Percentiles rank a stretch among this genome's conserved stretches.
These are phyloP conservation scores for Suillus lakei DNA, from an alignment of 768 basidiomycete genomes.

Conservation along the genomic window DNA sequence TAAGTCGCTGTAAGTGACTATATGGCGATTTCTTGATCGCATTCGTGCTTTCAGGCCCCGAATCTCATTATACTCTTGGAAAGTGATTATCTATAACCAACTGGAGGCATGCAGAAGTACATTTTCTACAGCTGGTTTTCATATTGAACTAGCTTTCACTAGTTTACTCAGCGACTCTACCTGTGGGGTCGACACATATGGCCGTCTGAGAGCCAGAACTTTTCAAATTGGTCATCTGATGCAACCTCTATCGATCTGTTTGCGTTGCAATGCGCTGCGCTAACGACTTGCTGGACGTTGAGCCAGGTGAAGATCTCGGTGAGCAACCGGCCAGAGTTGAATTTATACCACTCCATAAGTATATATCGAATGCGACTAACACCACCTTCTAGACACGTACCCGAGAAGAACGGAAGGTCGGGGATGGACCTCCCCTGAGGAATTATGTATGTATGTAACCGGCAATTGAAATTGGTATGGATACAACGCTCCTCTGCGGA, in stretches of 20 bases:
- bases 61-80: neutral
- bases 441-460: no score
- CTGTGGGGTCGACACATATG: neutral
- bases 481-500: no score
- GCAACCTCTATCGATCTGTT: neutral
- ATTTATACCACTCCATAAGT: neutral
- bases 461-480: no score
- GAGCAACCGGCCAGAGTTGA: neutral
- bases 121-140: neutral
- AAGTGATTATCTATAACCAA: neutral
- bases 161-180: neutral
- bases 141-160: neutral
- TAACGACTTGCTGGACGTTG: neutral
- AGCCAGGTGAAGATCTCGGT: neutral
- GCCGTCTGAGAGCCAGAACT: neutral
- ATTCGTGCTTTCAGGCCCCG: neutral
- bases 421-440: no score
- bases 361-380: neutral
- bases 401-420: conserved; percentile 1
- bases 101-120: neutral
- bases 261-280: neutral
- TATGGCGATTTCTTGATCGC: neutral
- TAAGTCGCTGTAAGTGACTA: neutral
- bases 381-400: neutral
- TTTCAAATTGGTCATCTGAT: neutral